Evolutionary conservation across 129 eudicot species (phyloP), one percentile per base, ranked within the genome.

Genomic region (Glebionis coronaria): DNA sequence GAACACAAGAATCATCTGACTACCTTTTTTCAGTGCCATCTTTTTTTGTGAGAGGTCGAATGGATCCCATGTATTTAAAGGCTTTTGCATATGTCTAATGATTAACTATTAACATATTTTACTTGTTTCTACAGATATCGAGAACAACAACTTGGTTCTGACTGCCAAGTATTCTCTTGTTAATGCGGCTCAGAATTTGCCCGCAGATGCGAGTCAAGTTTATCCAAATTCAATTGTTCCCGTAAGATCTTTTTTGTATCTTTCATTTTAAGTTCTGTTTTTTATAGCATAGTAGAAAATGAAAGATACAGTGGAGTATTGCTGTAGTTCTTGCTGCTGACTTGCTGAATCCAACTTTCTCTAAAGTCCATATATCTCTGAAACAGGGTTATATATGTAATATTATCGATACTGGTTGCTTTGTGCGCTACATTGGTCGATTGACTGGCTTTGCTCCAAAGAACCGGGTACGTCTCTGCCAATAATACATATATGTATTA

Each of bases 401-500:
- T 69, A 45, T 88, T 54, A 93, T 93, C 52, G 96, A 88, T 57
- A 78, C 81, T 56, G 98, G 98, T 58, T 88, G 96, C 74, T 93
- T 93, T 78, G 95, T 93, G 71, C 95, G 98, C 61, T 92, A 75
- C 71, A 10, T 92, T 79, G 96, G 96, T 38, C 98, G 90, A 18
- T 75, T 93, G 72, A 93, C 98, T 66, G 98, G 96, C 35, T 93
- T 93, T 81, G 84, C 86, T 76, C 98, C 96, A 1, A 93, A 85
- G 81, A 82, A 82, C 75, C 82, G 86, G 95, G 95, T 90, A 76
- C 49, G 44, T 15, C 61, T 63, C 12, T 62, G 53, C 65, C 54
- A 3, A 27, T 59, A 23, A 29, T 20, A 71, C 27, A 13, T 15
- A 12, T 51, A 19, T 29, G 11, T n/a, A 15, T 15, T 46, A 27